Percentiles rank a stretch among this genome's conserved stretches.
phyloP scores from a whole-genome alignment of 768 basidiomycete species.

The Candolleomyces efflorescens region DNA sequence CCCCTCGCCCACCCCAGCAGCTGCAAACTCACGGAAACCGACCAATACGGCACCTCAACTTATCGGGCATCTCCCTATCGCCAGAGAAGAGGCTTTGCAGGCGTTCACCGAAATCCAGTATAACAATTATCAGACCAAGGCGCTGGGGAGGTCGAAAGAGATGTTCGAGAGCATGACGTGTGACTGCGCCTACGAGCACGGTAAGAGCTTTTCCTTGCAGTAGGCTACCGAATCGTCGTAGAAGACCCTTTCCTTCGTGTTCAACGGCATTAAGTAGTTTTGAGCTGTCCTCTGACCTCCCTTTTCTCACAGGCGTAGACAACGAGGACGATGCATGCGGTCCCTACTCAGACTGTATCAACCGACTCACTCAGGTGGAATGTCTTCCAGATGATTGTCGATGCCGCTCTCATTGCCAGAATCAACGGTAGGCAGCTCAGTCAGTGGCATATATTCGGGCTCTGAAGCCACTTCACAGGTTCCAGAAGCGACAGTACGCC shows the following conservation, averaged over 20 bases:
- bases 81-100: constrained; percentile 64
- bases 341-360: constrained; percentile 89
- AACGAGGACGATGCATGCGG: constrained; percentile 73
- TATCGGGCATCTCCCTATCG: constrained; percentile 76
- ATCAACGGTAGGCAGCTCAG: constrained; percentile 70
- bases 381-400: constrained; percentile 90
- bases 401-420: constrained; percentile 77
- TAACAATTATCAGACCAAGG: constrained; percentile 86
- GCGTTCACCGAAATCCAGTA: constrained; percentile 69
- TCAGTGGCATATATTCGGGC: constrained; percentile 6
- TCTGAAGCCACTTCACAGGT: constrained; percentile 43
- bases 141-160: constrained; percentile 84
- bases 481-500: constrained; percentile 83
- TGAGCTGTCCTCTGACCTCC: neutral
- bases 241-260: constrained; percentile 1
- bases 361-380: constrained; percentile 94
- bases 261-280: neutral
- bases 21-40: constrained; percentile 17
- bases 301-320: constrained; percentile 46
- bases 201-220: constrained; percentile 48
- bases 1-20: constrained; percentile 38
- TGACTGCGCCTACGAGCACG: constrained; percentile 82
- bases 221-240: neutral
- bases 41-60: constrained; percentile 51
- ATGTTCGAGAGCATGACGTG: constrained; percentile 92